Evolutionary conservation across 2,329 filamentous ascomycete genomes (phyloP), one percentile per base, ranked within the genome.

Genomic region (Arthrobotrys conoides): DNA sequence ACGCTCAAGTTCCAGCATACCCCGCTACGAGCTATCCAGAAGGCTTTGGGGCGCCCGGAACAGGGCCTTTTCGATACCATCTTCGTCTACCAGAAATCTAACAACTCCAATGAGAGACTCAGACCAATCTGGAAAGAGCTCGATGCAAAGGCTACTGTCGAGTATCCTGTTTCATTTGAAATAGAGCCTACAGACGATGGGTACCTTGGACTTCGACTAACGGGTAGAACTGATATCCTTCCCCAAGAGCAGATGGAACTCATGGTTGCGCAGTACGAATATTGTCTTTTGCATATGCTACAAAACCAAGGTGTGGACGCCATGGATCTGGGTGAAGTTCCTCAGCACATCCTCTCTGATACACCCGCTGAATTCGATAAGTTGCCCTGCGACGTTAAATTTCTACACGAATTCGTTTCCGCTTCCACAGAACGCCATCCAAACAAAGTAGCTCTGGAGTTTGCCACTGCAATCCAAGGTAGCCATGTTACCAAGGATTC

Each of bases 341-440:
- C 68, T 24, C 65, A 0, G 6, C 81, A 84, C 0, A 80, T 93
- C 0, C 88, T 92, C 67, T 93, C 93, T 0, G 87, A 93, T 27
- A 87, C 89, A 0, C 90, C 92, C 2, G 87, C 94, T 0, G 86
- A 87, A 64, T 85, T 89, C 6, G 83, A 86, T 0, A 85, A 85
- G 0, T 86, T 97, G 4, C 84, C 87, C 0, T 89, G 90, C 0
- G 84, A 88, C 0, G 87, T 90, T 0, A 82, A 83, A 0, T 86
- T 94, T 2, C 85, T 97, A 5, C 94, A 97, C 83, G 87, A 94
- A 71, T 92, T 97, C 77, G 90, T 97, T 5, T 93, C 96, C 82
- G 80, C 84, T 0, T 89, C 89, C 36, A 90, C 91, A 0, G 41
- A 80, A 0, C 81, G 84, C 0, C 84, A 87, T 20, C 92, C 94